Base-by-base conservation (phyloP, 164 flowering plant genomes). In the Berberis thunbergii region DNA sequence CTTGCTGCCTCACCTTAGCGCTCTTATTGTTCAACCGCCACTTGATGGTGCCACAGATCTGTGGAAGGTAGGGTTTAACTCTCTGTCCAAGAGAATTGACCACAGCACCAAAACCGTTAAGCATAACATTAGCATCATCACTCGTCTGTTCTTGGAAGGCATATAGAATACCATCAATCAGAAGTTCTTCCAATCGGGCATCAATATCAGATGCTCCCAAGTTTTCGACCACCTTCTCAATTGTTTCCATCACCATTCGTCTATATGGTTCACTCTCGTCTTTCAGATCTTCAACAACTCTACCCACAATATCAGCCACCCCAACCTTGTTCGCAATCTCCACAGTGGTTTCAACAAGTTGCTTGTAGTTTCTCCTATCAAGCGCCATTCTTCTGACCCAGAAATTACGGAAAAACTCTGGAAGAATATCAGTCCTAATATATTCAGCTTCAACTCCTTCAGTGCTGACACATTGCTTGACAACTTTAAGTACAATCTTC, bases 71-170 rank as follows among this genome's bases (percentile, higher is more conserved):
- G 0, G 97, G 97, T 64, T 95, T 91, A 61, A 91, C 99, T 66
- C 95, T 86, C 77, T 87, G 91, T 26, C 99, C 99, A 62, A 95
- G 92, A 39, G 97, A 69, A 76, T 91, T 95, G 49, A 95, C 97
- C 64, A 95, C 97, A 10, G 99, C 99, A 64, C 97, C 99, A 80
- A 95, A 95, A 39, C 99, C 97, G 70, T 89, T 95, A 57, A 95
- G 89, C 99, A 95, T 95, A 44, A 95, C 97, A 75, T 91, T 95
- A 38, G 99, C 97, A 82, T 95, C 99, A 74, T 95, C 99, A 64
- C 97, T 91, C 6, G 99, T 94, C 75, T 94, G 97, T 72, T 94
- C 99, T 81, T 94, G 99, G 85, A 95, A 95, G 6, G 97, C 97
- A 78, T 95, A 95, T 9, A 95, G 81, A 62, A 91, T 95, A 0